Evolutionary conservation across 2,329 filamentous ascomycete genomes (phyloP).

Genomic region (Cryphonectria japonica): DNA sequence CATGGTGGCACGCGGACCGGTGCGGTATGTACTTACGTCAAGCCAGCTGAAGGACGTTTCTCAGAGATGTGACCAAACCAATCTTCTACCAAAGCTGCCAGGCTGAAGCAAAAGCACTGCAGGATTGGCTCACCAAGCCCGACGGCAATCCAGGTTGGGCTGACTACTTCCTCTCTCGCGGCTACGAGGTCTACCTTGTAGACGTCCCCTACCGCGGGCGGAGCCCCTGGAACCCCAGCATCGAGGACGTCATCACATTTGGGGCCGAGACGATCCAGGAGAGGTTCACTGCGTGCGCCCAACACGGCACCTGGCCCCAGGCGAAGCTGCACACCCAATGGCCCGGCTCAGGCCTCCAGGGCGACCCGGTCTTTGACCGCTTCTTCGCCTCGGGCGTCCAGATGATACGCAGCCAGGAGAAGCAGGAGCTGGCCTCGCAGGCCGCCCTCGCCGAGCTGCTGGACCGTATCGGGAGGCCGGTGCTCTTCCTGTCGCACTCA

Average conservation of each 20-base stretch:
- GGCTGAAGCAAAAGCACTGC: not conserved
- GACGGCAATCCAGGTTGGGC: conserved; percentile 52
- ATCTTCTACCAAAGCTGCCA: not conserved
- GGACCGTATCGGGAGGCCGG: conserved; percentile 23
- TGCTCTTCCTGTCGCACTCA: conserved; percentile 54
- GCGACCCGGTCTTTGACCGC: conserved; percentile 52
- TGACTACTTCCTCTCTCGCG: conserved; percentile 45
- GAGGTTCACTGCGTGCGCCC: conserved; percentile 14
- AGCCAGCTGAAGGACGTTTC: not conserved
- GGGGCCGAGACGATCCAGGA: conserved; percentile 10
- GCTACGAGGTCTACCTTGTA: conserved; percentile 48
- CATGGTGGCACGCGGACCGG: conserved; percentile 18
- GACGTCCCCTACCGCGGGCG: conserved; percentile 48
- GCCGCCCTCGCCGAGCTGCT: conserved; percentile 28
- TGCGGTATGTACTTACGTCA: conserved; percentile 12
- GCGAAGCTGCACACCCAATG: conserved; percentile 42
- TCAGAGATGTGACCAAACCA: not conserved
- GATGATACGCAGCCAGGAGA: conserved; percentile 34
- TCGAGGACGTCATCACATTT: not conserved
- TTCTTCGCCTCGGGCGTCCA: conserved; percentile 51
- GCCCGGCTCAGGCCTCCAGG: conserved; percentile 45
- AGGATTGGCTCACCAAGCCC: conserved; percentile 52
- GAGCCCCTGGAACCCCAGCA: conserved; percentile 29
- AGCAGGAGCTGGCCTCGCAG: conserved; percentile 37
- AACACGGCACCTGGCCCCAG: conserved; percentile 32